These are phyloP conservation scores for Entamoeba invadens DNA, from an alignment of 208 protist species.

Conservation along the genomic window DNA sequence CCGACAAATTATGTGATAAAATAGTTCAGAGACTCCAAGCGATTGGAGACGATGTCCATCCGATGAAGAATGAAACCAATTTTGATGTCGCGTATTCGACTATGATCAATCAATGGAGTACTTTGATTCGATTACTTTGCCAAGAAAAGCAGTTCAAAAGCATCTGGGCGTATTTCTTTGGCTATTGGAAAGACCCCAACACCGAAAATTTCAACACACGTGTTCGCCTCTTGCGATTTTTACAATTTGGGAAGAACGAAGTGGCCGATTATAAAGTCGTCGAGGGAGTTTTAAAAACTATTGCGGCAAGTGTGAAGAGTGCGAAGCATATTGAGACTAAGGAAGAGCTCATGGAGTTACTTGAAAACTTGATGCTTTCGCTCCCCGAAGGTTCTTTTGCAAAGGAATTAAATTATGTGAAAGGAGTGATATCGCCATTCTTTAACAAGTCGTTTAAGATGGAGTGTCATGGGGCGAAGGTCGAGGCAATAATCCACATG, in stretches of 20 bases:
- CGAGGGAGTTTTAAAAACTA: not conserved
- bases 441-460: not conserved
- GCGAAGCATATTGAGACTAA: not conserved
- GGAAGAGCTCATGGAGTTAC: not conserved
- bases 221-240: not conserved
- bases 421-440: not conserved
- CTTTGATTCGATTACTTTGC: not conserved
- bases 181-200: not conserved
- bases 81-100: not conserved
- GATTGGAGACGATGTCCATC: not conserved
- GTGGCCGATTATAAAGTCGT: not conserved
- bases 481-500: not conserved
- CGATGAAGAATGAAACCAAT: not conserved
- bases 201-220: not conserved
- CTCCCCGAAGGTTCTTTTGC: not conserved
- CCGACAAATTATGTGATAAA: not conserved
- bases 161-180: not conserved
- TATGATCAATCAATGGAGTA: not conserved
- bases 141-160: not conserved
- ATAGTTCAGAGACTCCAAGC: not conserved
- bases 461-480: not conserved
- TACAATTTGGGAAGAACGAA: not conserved
- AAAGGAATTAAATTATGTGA: not conserved
- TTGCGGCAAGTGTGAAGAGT: not conserved
- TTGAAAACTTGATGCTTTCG: not conserved